A percentile compares a stretch with the other conserved stretches of the same genome.
These are phyloP conservation scores for Trichosporon coremiiforme DNA, from an alignment of 1,284 basidiomycete genomes.

Conservation along the genomic window DNA sequence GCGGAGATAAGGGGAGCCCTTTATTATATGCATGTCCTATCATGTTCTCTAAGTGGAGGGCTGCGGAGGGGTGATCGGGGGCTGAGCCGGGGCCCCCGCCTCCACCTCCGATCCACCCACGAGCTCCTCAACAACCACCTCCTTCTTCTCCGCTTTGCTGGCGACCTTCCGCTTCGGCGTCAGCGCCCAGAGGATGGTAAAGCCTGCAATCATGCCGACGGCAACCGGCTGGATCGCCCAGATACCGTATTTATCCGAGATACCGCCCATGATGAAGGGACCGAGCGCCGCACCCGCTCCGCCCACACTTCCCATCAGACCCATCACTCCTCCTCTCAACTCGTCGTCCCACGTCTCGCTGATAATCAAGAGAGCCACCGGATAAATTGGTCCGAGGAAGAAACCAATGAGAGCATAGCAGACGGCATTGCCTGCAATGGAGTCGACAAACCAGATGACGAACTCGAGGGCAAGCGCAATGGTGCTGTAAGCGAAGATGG, in stretches of 20 bases:
- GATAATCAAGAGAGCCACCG: slow-evolving; percentile 64
- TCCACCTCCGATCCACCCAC: not conserved
- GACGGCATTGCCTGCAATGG: slow-evolving; percentile 60
- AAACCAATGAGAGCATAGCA: slow-evolving; percentile 64
- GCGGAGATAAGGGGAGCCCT: not conserved
- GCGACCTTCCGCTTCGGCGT: slow-evolving; percentile 25
- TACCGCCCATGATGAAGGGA: slow-evolving; percentile 58
- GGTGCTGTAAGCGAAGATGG: slow-evolving; percentile 34
- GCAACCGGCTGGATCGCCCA: slow-evolving; percentile 32
- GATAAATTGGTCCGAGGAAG: slow-evolving; percentile 61
- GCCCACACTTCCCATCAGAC: slow-evolving; percentile 64
- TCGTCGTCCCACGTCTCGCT: slow-evolving; percentile 63
- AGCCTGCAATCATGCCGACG: slow-evolving; percentile 27
- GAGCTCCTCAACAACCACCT: too few species aligned
- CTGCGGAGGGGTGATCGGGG: too few species aligned
- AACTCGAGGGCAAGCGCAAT: slow-evolving; percentile 58
- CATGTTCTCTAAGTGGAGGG: not conserved
- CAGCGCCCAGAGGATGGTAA: slow-evolving; percentile 22
- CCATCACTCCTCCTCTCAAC: slow-evolving; percentile 65
- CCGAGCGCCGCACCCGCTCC: slow-evolving; percentile 65
- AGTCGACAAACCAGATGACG: slow-evolving; percentile 65
- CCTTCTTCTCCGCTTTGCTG: not conserved
- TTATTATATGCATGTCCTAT: not conserved
- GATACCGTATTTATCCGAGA: slow-evolving; percentile 29
- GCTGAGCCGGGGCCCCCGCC: not conserved